Conservation (phyloP, 257 asterid species). For the Echium plantagineum region DNA sequence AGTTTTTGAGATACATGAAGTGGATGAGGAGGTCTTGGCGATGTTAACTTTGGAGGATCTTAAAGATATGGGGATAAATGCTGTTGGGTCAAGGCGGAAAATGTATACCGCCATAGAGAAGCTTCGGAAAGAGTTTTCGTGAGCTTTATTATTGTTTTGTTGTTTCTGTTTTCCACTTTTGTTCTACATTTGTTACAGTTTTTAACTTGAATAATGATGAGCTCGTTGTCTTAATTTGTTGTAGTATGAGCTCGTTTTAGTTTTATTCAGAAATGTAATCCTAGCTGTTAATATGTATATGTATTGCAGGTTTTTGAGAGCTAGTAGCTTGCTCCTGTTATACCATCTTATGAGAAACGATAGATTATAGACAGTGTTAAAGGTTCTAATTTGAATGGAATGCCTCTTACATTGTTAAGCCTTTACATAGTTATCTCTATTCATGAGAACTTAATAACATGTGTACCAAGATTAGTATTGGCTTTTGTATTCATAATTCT, state of each 20-base stretch:
- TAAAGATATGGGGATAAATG: conserved; percentile 87
- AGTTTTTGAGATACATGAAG: conserved; percentile 79
- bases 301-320: conserved; percentile 17
- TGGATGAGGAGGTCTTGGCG: conserved; percentile 75
- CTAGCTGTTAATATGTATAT: conserved; percentile 22
- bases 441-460: no score
- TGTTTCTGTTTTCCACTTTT: conserved; percentile 13
- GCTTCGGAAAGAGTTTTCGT: conserved; percentile 60
- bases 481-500: no score
- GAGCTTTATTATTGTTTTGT: conserved; percentile 24
- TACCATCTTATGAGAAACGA: not conserved
- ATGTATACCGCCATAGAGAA: conserved; percentile 61
- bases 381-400: not conserved
- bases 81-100: conserved; percentile 84
- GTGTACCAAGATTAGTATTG: no score
- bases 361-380: conserved; percentile 4
- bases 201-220: conserved; percentile 21
- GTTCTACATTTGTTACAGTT: conserved; percentile 16
- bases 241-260: conserved; percentile 16
- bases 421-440: no score
- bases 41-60: conserved; percentile 86
- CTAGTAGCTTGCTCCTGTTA: conserved; percentile 12
- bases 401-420: no score
- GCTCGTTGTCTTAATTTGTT: conserved; percentile 19
- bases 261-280: conserved; percentile 23